A percentile compares a stretch with the other conserved stretches of the same genome.
phyloP scores from a whole-genome alignment of 805 yeast genomes.

The Lipomyces lipofer region DNA sequence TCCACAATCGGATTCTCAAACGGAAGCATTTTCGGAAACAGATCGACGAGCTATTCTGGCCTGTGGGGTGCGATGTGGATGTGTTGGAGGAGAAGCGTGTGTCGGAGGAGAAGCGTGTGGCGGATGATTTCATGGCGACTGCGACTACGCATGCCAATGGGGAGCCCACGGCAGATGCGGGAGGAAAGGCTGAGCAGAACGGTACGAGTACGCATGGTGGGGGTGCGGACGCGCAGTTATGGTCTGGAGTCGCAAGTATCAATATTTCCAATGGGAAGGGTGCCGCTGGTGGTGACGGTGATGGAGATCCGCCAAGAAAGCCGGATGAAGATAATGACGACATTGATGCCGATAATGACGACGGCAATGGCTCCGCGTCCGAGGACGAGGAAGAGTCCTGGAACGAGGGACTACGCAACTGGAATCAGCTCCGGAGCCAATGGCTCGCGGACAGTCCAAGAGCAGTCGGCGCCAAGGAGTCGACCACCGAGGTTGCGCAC shows the following conservation, averaged over 20 bases:
- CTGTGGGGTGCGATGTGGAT: neutral
- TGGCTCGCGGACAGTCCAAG: slow-evolving; percentile 58
- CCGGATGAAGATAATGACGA: neutral
- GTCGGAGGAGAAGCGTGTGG: neutral
- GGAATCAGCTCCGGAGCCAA: slow-evolving; percentile 66
- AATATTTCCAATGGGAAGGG: neutral
- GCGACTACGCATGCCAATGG: neutral
- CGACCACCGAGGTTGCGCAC: slow-evolving; percentile 32
- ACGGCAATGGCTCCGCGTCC: slow-evolving; percentile 30
- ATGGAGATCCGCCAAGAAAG: slow-evolving; percentile 6
- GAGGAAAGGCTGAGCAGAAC: neutral
- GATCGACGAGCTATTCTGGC: slow-evolving; percentile 19
- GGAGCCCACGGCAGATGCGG: neutral
- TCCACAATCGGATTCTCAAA: slow-evolving; percentile 13
- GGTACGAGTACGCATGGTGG: neutral
- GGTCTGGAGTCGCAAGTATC: neutral
- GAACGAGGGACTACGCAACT: slow-evolving; percentile 57
- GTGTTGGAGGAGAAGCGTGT: neutral
- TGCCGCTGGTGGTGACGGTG: slow-evolving; percentile 1
- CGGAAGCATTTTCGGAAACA: slow-evolving; percentile 15
- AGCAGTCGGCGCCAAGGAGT: slow-evolving; percentile 12
- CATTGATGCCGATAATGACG: slow-evolving; percentile 30
- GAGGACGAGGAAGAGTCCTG: slow-evolving; percentile 47
- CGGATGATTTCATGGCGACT: neutral
- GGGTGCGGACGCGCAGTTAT: neutral